Percentiles rank a stretch among this genome's conserved stretches.
Evolutionary conservation across 345 rosid species (phyloP).

Genomic region (Citrus cavaleriei): DNA sequence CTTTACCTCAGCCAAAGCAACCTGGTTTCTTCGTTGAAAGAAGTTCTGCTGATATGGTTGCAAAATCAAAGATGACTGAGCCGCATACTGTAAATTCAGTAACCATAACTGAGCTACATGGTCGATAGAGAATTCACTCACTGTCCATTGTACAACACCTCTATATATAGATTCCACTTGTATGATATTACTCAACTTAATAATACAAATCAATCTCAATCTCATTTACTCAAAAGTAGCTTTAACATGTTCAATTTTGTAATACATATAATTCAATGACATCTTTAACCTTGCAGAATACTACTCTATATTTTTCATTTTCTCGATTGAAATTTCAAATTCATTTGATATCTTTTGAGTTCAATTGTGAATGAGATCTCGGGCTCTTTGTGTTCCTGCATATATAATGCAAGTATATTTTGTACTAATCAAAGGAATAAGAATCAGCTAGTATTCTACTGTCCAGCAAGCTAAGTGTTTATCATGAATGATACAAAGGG

Average conservation of each 20-base stretch:
- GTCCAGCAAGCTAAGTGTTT: no score
- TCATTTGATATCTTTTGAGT: background rate
- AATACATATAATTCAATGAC: background rate
- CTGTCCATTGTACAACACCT: background rate
- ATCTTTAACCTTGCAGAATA: background rate
- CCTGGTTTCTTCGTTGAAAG: constrained; percentile 12
- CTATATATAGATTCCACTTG: background rate
- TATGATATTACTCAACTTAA: background rate
- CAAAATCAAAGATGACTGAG: background rate
- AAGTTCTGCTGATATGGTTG: background rate
- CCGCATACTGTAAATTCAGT: background rate
- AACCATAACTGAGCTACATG: constrained; percentile 8
- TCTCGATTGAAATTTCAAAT: background rate
- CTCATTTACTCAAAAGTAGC: background rate
- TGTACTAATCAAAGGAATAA: no score
- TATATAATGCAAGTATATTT: background rate
- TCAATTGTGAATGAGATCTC: background rate
- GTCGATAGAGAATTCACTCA: background rate
- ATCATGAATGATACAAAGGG: no score
- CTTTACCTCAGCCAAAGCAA: background rate
- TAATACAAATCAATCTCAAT: background rate
- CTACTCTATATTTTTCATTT: background rate
- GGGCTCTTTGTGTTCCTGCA: background rate
- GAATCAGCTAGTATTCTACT: no score
- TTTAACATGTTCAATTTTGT: background rate